Evolutionary conservation across 345 rosid genomes (phyloP), one percentile per base, ranked within the genome.

Genomic region (Ceriops tagal): DNA sequence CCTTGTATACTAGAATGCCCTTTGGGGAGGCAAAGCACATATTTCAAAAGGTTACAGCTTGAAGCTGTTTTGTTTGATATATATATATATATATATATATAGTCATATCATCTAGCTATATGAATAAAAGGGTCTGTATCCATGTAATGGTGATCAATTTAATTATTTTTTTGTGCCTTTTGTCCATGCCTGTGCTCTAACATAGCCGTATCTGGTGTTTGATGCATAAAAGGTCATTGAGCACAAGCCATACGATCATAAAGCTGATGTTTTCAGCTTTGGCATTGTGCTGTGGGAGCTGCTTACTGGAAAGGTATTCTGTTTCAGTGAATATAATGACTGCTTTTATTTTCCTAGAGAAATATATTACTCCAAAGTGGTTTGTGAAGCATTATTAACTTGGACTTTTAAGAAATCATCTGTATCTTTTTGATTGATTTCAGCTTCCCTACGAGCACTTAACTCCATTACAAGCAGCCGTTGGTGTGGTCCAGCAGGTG

Each of bases 401-500:
- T 59, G 59, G 28, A 56, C 35, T 1, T 65, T 65, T 52, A 58
- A 15, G 13, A 58, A 63, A 32, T 65, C 20, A 51, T 37, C 35
- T 30, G 31, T 68, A 16, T 69, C 34, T 71, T 46, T 70, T 28
- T 75, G 57, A 67, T 34, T 65, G 27, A 19, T 72, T 55, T 57
- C 77, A 88, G 92, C 83, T 88, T 75, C 90, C 92, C 30, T 84
- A 88, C 7, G 82, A 77, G 71, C 67, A 86, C 68, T 73, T 86
- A 39, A 83, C 82, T 39, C 92, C 90, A 7, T 70, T 88, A 71
- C 88, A 88, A 78, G 92, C 92, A 0, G 92, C 88, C 1, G 76
- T 88, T 16, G 86, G 90, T 21, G 90, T 88, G 49, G 80, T 85
- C 68, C 92, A 84, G 78, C 80, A 88, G 92, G 92, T 88, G 79